Evolutionary conservation across 1,139 yeast species (phyloP).

Genomic region (Pichia sp.): DNA sequence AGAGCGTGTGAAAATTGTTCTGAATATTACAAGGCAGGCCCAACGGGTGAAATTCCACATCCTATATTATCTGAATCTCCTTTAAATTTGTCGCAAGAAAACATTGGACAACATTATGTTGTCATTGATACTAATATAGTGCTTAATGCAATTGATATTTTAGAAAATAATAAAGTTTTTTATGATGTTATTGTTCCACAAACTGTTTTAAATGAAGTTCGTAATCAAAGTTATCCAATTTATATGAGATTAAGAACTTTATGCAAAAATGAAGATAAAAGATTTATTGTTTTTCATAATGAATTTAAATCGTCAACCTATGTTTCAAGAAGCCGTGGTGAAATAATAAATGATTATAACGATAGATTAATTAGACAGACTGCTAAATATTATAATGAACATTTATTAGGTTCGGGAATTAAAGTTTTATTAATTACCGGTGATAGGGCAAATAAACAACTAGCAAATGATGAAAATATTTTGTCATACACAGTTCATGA

Average conservation of each 20-base stretch:
- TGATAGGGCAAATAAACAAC: conserved; percentile 60
- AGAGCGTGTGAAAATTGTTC: conserved; percentile 60
- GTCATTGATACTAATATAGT: conserved; percentile 87
- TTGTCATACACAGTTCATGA: conserved; percentile 52
- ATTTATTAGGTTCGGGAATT: conserved; percentile 45
- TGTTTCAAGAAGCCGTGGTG: conserved; percentile 56
- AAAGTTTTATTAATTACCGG: conserved; percentile 66
- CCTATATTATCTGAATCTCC: conserved; percentile 50
- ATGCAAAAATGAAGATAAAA: conserved; percentile 70
- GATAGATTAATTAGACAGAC: conserved; percentile 84
- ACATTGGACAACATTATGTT: conserved; percentile 56
- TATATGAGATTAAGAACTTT: conserved; percentile 78
- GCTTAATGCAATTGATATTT: conserved; percentile 79
- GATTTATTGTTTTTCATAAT: conserved; percentile 89
- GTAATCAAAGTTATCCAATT: conserved; percentile 80
- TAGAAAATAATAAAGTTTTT: conserved; percentile 73
- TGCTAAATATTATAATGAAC: conserved; percentile 65
- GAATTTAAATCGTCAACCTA: conserved; percentile 77
- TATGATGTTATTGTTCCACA: conserved; percentile 91
- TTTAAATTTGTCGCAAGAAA: conserved; percentile 33
- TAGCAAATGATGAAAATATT: conserved; percentile 51
- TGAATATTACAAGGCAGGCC: conserved; percentile 47
- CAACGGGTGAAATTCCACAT: conserved; percentile 45
- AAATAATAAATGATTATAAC: conserved; percentile 81
- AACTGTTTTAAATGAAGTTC: conserved; percentile 88